Conservation (phyloP, 179 eudicot genomes). For the Carnegiea gigantea region DNA sequence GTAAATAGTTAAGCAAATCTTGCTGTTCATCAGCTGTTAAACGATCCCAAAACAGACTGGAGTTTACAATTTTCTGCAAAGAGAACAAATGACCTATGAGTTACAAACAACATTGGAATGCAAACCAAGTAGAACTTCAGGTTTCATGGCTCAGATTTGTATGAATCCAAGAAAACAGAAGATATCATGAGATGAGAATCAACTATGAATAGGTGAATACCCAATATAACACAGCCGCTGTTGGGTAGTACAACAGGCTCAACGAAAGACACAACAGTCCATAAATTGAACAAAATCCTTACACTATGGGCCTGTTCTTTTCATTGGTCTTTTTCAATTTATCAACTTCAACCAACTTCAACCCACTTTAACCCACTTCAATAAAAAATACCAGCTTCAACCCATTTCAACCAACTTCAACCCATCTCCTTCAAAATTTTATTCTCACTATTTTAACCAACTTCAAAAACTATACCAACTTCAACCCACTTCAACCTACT, state of each 20-base stretch:
- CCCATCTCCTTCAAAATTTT: too few relatives aligned
- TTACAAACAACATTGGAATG: constrained; percentile 6
- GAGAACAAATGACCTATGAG: constrained; percentile 11
- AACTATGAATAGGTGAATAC: neutral
- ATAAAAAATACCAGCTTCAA: too few relatives aligned
- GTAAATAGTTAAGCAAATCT: constrained; percentile 66
- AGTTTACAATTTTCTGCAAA: constrained; percentile 71
- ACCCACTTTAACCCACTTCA: too few relatives aligned
- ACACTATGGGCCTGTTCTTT: too few relatives aligned
- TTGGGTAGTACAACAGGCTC: neutral
- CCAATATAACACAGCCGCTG: neutral
- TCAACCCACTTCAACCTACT: too few relatives aligned
- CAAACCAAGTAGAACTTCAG: neutral
- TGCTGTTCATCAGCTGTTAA: constrained; percentile 71
- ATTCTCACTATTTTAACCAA: too few relatives aligned
- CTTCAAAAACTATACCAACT: too few relatives aligned
- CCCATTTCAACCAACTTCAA: too few relatives aligned
- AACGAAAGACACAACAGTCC: neutral
- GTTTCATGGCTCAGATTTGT: constrained; percentile 4
- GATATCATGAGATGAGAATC: neutral
- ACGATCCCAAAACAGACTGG: constrained; percentile 48
- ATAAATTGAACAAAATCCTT: neutral
- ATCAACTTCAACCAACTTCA: too few relatives aligned
- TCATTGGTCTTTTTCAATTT: too few relatives aligned
- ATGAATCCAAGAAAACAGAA: neutral